Evolutionary conservation across 345 rosid species (phyloP).

Genomic region (Zanthoxylum bungeanum): DNA sequence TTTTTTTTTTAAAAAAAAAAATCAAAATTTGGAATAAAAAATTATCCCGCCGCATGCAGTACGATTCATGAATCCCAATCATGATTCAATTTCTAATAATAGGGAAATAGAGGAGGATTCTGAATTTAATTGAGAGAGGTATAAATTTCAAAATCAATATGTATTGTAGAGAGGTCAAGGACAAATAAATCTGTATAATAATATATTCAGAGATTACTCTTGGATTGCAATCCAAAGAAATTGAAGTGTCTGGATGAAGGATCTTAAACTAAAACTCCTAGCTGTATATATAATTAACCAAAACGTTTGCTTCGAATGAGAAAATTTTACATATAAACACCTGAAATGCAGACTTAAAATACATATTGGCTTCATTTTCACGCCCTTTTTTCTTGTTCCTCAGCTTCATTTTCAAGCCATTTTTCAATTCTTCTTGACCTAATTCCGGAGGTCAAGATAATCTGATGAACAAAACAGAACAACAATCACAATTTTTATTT

Average conservation of each 20-base stretch:
- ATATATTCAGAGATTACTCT: not conserved
- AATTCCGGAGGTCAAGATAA: not conserved
- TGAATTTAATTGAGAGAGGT: no score
- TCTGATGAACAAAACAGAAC: slow-evolving; percentile 13
- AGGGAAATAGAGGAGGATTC: no score
- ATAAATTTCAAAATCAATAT: no score
- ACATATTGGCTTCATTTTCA: not conserved
- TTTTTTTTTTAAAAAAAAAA: no score
- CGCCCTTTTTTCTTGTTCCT: slow-evolving; percentile 6
- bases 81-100: no score
- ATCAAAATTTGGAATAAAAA: no score
- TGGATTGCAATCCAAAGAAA: not conserved
- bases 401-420: not conserved
- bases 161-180: no score
- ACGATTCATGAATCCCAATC: no score
- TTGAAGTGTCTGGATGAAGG: not conserved
- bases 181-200: no score
- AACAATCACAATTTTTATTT: not conserved
- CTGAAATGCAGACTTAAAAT: slow-evolving; percentile 2
- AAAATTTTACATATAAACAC: not conserved
- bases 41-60: no score
- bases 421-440: slow-evolving; percentile 5
- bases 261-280: not conserved
- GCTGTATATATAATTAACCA: no score
- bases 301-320: not conserved